Percentiles rank a stretch among this genome's conserved stretches.
phyloP scores from a whole-genome alignment of 1,284 basidiomycete genomes.

The Athelia psychrophila region DNA sequence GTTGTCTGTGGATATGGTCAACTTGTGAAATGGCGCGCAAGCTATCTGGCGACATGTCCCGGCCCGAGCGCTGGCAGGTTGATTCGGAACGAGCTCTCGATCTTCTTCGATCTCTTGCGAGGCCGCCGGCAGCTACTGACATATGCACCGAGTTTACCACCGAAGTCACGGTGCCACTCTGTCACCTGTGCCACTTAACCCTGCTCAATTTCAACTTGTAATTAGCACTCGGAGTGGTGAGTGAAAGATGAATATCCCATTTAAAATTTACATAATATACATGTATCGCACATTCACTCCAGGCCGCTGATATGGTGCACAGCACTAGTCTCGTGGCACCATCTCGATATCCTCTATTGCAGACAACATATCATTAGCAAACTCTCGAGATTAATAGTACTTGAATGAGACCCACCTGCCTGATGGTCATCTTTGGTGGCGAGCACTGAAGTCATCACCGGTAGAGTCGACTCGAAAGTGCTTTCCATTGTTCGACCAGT shows the following conservation, averaged over 20 bases:
- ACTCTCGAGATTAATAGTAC: conserved; percentile 18
- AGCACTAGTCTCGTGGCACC: conserved; percentile 6
- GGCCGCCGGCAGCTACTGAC: no score
- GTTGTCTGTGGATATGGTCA: not conserved
- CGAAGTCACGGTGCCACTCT: no score
- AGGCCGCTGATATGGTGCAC: not conserved
- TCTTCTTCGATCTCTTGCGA: no score
- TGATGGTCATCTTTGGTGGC: conserved; percentile 26
- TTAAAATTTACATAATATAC: not conserved
- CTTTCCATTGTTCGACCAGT: not conserved
- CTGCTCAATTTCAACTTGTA: no score
- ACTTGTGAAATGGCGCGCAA: not conserved
- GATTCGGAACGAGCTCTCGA: no score
- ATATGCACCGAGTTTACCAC: no score
- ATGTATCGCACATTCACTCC: not conserved
- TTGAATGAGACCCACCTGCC: conserved; percentile 43
- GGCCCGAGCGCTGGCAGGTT: no score
- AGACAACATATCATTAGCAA: conserved; percentile 7
- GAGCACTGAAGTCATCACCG: not conserved
- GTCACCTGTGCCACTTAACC: no score
- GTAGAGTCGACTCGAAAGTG: not conserved
- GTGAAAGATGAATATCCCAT: no score
- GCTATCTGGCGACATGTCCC: no score
- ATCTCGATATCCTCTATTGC: conserved; percentile 7
- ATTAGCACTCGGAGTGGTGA: no score